Evolutionary conservation across 345 rosid genomes (phyloP).

Genomic region (Mangifera indica): DNA sequence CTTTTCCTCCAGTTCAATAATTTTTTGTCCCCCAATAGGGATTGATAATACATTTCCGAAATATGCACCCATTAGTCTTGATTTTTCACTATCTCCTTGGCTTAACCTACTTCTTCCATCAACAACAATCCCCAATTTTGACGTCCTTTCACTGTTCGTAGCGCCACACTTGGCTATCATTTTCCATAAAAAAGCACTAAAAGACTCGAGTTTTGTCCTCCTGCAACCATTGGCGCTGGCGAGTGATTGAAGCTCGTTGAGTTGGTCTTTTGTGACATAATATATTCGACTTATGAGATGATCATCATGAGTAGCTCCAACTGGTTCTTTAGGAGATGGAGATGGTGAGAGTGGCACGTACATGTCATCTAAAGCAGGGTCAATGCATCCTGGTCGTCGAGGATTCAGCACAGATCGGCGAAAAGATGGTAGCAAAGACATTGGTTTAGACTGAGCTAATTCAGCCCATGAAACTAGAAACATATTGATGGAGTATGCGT

Average conservation of each 20-base stretch:
- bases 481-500: conserved; percentile 74
- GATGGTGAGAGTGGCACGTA: conserved; percentile 46
- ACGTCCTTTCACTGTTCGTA: not conserved
- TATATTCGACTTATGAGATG: conserved; percentile 56
- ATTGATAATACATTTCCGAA: conserved; percentile 73
- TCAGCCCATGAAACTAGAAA: conserved; percentile 74
- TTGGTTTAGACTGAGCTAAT: conserved; percentile 40
- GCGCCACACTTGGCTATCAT: conserved; percentile 40
- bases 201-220: conserved; percentile 62
- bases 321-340: conserved; percentile 41
- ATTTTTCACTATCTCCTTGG: not conserved
- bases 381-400: conserved; percentile 37
- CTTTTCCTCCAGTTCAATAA: conserved; percentile 36
- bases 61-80: conserved; percentile 30
- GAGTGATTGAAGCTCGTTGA: conserved; percentile 38
- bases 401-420: conserved; percentile 61
- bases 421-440: conserved; percentile 50
- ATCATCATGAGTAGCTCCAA: conserved; percentile 9
- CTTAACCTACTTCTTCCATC: conserved; percentile 60
- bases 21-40: conserved; percentile 47
- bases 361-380: conserved; percentile 45
- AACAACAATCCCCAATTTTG: conserved; percentile 65
- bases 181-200: conserved; percentile 74
- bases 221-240: conserved; percentile 35
- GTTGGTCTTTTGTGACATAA: conserved; percentile 35